Conservation (phyloP, 2,329 filamentous ascomycete species). For the Diplodia corticola region DNA sequence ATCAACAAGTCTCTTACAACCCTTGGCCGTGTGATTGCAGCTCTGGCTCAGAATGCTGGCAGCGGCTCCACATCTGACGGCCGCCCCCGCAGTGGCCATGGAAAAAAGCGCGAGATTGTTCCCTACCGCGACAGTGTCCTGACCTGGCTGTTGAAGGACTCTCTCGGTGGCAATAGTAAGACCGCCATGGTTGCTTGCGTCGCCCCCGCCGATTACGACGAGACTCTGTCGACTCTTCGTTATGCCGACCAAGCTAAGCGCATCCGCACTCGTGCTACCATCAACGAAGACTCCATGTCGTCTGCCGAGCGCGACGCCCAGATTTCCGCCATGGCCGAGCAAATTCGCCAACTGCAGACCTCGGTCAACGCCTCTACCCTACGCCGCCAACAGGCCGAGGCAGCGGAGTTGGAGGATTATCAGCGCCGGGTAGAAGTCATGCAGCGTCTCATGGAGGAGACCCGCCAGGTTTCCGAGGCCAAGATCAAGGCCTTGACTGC, state of each 20-base stretch:
- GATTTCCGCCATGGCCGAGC: conserved; percentile 91
- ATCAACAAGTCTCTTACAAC: conserved; percentile 99
- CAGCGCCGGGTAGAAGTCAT: conserved; percentile 85
- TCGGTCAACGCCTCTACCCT: conserved; percentile 58
- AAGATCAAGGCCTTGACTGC: conserved; percentile 80
- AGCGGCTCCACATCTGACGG: conserved; percentile 47
- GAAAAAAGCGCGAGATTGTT: conserved; percentile 64
- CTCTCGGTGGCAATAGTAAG: conserved; percentile 92
- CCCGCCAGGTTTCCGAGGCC: conserved; percentile 82
- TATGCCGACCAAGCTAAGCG: conserved; percentile 98
- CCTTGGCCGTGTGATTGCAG: conserved; percentile 91
- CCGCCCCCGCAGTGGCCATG: conserved; percentile 51
- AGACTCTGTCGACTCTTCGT: conserved; percentile 90
- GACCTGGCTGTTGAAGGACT: conserved; percentile 91
- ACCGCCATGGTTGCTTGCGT: conserved; percentile 99
- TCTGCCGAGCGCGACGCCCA: conserved; percentile 92
- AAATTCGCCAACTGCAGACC: conserved; percentile 83
- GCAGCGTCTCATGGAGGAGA: conserved; percentile 96
- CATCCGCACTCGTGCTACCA: conserved; percentile 88
- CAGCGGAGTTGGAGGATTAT: conserved; percentile 89
- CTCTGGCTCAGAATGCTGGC: conserved; percentile 57
- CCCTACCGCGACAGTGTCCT: conserved; percentile 89
- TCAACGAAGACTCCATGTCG: conserved; percentile 94
- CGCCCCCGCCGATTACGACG: conserved; percentile 91
- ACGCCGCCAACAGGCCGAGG: conserved; percentile 73